These are phyloP conservation scores for Ambrosiella beaveri DNA, from an alignment of 2,329 filamentous ascomycete genomes.

Conservation along the genomic window DNA sequence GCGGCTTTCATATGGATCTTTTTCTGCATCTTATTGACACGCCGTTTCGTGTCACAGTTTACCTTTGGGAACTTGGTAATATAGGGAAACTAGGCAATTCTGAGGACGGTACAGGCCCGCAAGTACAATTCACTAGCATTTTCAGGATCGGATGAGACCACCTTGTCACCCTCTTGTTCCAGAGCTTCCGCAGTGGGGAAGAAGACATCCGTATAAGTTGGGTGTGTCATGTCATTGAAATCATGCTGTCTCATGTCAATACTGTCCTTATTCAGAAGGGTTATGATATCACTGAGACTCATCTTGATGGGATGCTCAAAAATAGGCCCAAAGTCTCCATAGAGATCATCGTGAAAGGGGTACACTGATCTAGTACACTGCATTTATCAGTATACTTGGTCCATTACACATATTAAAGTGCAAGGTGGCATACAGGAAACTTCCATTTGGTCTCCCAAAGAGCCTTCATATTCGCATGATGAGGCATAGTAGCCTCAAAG, in stretches of 20 bases:
- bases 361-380: constrained; percentile 46
- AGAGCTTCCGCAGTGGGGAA: constrained; percentile 44
- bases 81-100: constrained; percentile 55
- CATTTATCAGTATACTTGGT: background rate
- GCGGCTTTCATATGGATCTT: constrained; percentile 41
- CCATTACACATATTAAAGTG: background rate
- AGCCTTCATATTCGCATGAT: constrained; percentile 41
- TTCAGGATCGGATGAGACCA: constrained; percentile 29
- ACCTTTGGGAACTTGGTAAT: constrained; percentile 24
- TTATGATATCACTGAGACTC: constrained; percentile 8
- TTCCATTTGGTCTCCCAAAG: constrained; percentile 68
- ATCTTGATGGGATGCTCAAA: constrained; percentile 45
- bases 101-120: constrained; percentile 55
- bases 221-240: constrained; percentile 47
- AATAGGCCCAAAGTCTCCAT: constrained; percentile 52
- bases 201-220: constrained; percentile 47
- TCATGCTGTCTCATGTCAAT: constrained; percentile 23
- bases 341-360: constrained; percentile 55
- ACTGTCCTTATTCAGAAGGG: background rate
- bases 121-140: constrained; percentile 46
- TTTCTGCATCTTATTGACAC: constrained; percentile 51
- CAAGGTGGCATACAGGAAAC: constrained; percentile 34
- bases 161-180: constrained; percentile 32
- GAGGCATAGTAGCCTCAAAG: constrained; percentile 31
- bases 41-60: constrained; percentile 32